Evolutionary conservation across 1,139 yeast species (phyloP).

Genomic region (Scheffersomyces parashehatae): DNA sequence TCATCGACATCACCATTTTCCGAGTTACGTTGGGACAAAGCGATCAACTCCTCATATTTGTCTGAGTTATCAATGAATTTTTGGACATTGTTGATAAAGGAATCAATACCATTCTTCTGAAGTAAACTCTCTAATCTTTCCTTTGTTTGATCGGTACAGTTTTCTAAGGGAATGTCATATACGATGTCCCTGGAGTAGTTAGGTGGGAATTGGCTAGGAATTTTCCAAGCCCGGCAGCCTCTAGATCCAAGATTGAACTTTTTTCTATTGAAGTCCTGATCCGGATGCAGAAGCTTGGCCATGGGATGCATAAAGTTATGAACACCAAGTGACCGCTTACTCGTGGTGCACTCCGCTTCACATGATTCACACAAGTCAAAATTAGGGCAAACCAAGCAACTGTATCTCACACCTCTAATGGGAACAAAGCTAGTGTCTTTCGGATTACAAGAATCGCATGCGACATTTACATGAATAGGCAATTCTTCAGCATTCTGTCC

Average conservation of each 20-base stretch:
- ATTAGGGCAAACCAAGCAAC: constrained; percentile 55
- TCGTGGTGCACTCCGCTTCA: constrained; percentile 23
- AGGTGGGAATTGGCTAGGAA: constrained; percentile 1
- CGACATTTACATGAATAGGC: constrained; percentile 38
- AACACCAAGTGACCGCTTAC: constrained; percentile 14
- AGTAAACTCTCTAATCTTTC: constrained; percentile 20
- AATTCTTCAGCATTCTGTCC: neutral
- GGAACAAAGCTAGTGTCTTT: constrained; percentile 20
- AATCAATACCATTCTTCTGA: constrained; percentile 17
- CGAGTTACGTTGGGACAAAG: constrained; percentile 7
- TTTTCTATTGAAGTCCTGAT: constrained; percentile 6
- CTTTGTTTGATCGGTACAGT: constrained; percentile 21
- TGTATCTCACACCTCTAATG: constrained; percentile 51
- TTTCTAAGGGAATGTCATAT: constrained; percentile 30
- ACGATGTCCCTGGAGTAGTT: constrained; percentile 12
- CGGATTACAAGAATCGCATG: constrained; percentile 47
- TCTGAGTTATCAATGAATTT: constrained; percentile 23
- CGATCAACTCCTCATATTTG: constrained; percentile 24
- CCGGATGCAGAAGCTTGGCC: constrained; percentile 28
- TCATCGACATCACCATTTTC: constrained; percentile 15
- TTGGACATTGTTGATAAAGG: constrained; percentile 24
- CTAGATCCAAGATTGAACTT: neutral
- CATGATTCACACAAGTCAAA: constrained; percentile 60
- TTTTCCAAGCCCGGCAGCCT: neutral
- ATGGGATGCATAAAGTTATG: constrained; percentile 35